These are phyloP conservation scores for Hortaea sp. DNA, from an alignment of 2,329 filamentous ascomycete genomes.

Conservation along the genomic window DNA sequence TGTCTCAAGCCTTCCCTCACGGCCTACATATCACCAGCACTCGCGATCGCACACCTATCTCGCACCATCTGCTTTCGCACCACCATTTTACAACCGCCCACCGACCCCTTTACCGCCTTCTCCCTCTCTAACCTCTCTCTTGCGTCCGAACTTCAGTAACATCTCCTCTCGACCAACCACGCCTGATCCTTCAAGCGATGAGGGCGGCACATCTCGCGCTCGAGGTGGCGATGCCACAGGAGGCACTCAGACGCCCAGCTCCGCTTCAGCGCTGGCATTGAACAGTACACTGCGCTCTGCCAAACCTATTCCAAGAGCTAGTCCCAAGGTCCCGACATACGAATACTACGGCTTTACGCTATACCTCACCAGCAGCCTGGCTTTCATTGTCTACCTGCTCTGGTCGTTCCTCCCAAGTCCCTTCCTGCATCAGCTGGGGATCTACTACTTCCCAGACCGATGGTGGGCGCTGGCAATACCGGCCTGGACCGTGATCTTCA, in stretches of 20 bases:
- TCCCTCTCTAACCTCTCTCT: slow-evolving; percentile 80
- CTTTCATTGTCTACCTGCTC: slow-evolving; percentile 61
- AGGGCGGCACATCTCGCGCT: slow-evolving; percentile 32
- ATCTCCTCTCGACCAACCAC: slow-evolving; percentile 80
- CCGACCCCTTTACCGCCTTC: slow-evolving; percentile 89
- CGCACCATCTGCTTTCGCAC: slow-evolving; percentile 45
- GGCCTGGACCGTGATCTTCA: slow-evolving; percentile 74
- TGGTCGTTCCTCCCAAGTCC: slow-evolving; percentile 91
- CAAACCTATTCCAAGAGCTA: slow-evolving; percentile 65
- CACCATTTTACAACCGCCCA: slow-evolving; percentile 95
- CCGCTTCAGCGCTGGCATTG: slow-evolving; percentile 52
- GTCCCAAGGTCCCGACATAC: slow-evolving; percentile 94
- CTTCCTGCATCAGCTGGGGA: slow-evolving; percentile 83
- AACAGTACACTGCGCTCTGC: slow-evolving; percentile 42
- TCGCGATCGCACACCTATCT: slow-evolving; percentile 38
- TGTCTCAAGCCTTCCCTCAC: slow-evolving; percentile 19
- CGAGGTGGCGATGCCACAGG: slow-evolving; percentile 21
- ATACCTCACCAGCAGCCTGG: slow-evolving; percentile 77
- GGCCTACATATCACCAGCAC: slow-evolving; percentile 32
- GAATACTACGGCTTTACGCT: slow-evolving; percentile 99
- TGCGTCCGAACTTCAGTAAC: slow-evolving; percentile 58
- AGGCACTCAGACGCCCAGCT: slow-evolving; percentile 34
- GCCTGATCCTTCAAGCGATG: slow-evolving; percentile 82
- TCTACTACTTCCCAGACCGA: slow-evolving; percentile 92
- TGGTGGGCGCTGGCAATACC: slow-evolving; percentile 97